phyloP scores from a whole-genome alignment of 2,329 filamentous ascomycete genomes.

The Hypoxylon sp. region DNA sequence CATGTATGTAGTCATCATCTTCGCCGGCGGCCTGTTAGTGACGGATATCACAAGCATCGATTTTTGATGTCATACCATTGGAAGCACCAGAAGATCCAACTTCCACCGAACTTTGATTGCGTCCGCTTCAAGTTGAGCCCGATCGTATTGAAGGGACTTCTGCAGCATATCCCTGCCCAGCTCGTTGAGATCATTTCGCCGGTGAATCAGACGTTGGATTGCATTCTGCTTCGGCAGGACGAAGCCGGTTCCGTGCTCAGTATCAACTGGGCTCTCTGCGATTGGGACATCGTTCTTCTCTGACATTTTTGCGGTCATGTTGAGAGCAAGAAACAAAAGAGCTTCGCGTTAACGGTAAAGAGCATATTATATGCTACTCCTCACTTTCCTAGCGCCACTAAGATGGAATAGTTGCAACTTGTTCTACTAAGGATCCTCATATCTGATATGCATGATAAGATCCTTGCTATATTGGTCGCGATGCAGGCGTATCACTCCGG shows the following conservation, averaged over 20 bases:
- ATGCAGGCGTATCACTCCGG: conserved; percentile 4
- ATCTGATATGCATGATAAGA: conserved; percentile 36
- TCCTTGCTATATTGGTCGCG: conserved; percentile 24
- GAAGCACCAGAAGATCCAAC: conserved; percentile 54
- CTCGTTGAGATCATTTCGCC: conserved; percentile 41
- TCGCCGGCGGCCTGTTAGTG: conserved; percentile 23
- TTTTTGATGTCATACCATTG: conserved; percentile 49
- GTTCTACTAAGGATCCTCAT: conserved; percentile 11
- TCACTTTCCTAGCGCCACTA: conserved; percentile 15
- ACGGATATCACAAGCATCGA: not conserved
- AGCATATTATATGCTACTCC: conserved; percentile 27
- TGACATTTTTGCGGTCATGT: conserved; percentile 31
- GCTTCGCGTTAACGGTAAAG: not conserved
- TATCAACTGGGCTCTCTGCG: conserved; percentile 24
- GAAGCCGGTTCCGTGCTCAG: conserved; percentile 30
- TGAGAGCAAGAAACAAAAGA: not conserved
- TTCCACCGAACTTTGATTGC: conserved; percentile 52
- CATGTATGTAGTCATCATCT: conserved; percentile 56
- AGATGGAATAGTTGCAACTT: conserved; percentile 7
- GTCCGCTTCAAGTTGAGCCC: conserved; percentile 51
- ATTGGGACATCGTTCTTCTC: conserved; percentile 29
- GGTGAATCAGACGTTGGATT: conserved; percentile 35
- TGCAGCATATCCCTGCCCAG: conserved; percentile 50
- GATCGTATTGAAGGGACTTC: conserved; percentile 53
- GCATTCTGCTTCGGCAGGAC: conserved; percentile 39